phyloP scores from a whole-genome alignment of 495 filamentous ascomycete genomes.

The Amniculicola lignicola region DNA sequence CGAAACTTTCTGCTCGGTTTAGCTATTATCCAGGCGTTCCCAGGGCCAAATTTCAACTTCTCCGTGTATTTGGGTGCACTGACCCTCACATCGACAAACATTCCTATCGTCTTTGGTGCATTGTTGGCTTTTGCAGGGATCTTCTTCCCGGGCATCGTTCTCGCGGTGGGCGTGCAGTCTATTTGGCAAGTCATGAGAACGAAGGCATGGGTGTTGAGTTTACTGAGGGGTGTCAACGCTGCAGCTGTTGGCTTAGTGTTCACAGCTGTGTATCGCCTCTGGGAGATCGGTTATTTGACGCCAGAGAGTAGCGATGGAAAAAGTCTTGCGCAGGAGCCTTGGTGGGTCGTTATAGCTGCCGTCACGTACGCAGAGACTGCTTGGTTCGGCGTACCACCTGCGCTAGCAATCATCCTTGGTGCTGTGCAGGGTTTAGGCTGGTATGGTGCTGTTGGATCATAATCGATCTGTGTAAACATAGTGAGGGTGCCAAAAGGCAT shows the following conservation, averaged over 20 bases:
- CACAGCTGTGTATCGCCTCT: conserved; percentile 79
- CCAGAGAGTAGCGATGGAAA: conserved; percentile 46
- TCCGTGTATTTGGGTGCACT: conserved; percentile 72
- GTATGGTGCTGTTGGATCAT: conserved; percentile 61
- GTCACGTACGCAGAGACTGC: conserved; percentile 59
- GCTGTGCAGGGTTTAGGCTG: conserved; percentile 61
- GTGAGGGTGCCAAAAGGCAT: too few relatives aligned
- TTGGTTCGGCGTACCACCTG: conserved; percentile 60
- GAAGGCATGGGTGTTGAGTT: conserved; percentile 52
- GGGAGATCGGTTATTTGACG: conserved; percentile 71
- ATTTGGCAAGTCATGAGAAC: conserved; percentile 63
- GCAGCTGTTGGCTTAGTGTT: conserved; percentile 75
- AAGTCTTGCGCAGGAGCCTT: conserved; percentile 63
- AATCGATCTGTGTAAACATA: too few relatives aligned
- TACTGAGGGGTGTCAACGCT: conserved; percentile 70
- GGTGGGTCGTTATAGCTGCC: conserved; percentile 67
- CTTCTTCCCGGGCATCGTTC: conserved; percentile 65
- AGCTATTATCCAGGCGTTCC: conserved; percentile 78
- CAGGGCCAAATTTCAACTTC: conserved; percentile 87
- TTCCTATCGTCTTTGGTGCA: conserved; percentile 54
- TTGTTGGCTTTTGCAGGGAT: conserved; percentile 67
- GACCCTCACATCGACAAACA: conserved; percentile 44
- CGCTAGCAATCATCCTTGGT: conserved; percentile 61
- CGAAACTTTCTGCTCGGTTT: conserved; percentile 81
- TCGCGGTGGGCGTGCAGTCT: conserved; percentile 65